Evolutionary conservation across 176 grass and related monocot species (phyloP).

Genomic region (Tillandsia fasciculata): DNA sequence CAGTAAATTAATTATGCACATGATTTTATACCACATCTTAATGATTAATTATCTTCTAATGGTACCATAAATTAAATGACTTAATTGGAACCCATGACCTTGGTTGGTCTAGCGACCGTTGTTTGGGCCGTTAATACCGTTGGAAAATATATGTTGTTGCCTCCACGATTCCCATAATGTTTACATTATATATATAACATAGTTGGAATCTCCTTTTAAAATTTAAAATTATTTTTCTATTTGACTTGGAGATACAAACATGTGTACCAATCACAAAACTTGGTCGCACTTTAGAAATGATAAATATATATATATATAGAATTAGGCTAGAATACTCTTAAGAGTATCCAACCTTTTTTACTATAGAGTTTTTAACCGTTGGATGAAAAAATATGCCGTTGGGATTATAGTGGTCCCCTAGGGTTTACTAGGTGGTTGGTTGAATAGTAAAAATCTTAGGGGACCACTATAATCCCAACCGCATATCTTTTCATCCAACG

Average conservation of each 20-base stretch:
- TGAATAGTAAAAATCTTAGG: no score
- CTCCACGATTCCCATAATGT: slow-evolving; percentile 6
- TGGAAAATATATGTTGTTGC: slow-evolving; percentile 22
- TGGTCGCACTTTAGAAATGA: background rate
- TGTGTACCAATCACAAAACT: background rate
- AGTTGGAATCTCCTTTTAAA: background rate
- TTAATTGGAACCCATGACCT: background rate
- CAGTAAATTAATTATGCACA: background rate
- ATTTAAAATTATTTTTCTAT: background rate
- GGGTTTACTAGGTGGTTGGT: no score
- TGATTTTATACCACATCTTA: background rate
- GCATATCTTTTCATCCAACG: no score
- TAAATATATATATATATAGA: background rate
- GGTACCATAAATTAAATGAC: background rate
- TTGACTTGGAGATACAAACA: background rate
- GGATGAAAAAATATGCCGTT: no score
- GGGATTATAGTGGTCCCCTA: no score
- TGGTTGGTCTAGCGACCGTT: slow-evolving; percentile 8
- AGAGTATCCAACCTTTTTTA: no score
- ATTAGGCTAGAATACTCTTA: no score
- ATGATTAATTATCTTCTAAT: background rate
- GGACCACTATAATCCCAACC: no score
- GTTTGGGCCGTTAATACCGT: slow-evolving; percentile 28
- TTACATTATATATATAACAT: background rate
- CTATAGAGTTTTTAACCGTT: no score